Evolutionary conservation across 805 yeast genomes (phyloP).

Genomic region (Suhomyces emberorum): DNA sequence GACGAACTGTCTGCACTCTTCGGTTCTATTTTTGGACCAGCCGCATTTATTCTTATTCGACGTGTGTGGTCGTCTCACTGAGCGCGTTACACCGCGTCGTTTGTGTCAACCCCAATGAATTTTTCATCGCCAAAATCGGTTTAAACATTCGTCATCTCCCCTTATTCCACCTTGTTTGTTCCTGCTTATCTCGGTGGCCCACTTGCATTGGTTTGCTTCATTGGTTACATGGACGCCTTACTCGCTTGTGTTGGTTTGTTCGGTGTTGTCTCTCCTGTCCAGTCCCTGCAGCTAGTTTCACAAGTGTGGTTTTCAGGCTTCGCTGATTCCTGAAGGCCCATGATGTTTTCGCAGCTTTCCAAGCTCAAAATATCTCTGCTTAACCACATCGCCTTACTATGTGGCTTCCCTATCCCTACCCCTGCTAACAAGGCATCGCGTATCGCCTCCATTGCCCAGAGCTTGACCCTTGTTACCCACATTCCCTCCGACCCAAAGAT

Average conservation of each 20-base stretch:
- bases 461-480: conserved; percentile 7
- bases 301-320: too few species aligned
- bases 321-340: too few species aligned
- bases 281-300: too few species aligned
- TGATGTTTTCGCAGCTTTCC: conserved; percentile 1
- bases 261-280: too few species aligned
- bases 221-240: too few species aligned
- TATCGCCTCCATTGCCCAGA: conserved; percentile 7
- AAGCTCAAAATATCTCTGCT: conserved; percentile 9
- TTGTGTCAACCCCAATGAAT: neutral
- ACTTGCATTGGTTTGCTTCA: too few species aligned
- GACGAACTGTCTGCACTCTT: too few species aligned
- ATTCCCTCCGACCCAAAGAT: conserved; percentile 10
- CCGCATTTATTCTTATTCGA: neutral
- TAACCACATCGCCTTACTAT: conserved; percentile 17
- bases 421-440: conserved; percentile 16
- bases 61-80: too few species aligned
- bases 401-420: conserved; percentile 19
- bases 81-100: too few species aligned
- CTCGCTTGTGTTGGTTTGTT: too few species aligned
- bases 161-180: neutral
- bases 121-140: neutral
- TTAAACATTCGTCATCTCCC: neutral
- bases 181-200: neutral
- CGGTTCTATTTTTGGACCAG: neutral